A percentile compares a stretch with the other conserved stretches of the same genome.
Conservation (phyloP, 306 rosid genomes). For the Luffa acutangula region DNA sequence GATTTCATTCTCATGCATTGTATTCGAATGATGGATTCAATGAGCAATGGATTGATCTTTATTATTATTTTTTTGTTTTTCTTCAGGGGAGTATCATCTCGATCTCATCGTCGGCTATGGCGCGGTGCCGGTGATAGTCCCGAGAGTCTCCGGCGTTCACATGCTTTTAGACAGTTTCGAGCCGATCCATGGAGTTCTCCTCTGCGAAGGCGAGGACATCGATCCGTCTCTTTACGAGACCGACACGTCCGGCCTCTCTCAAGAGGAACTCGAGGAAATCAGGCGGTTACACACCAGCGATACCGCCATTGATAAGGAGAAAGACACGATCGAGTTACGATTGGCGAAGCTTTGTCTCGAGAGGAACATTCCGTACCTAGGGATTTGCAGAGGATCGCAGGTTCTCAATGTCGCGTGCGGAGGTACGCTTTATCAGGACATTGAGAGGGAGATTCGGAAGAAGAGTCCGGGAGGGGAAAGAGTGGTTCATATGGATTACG, state of each 20-base stretch:
- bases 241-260: constrained; percentile 40
- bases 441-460: constrained; percentile 50
- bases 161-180: constrained; percentile 74
- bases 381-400: constrained; percentile 88
- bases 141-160: constrained; percentile 75
- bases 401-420: constrained; percentile 87
- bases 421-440: constrained; percentile 67
- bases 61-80: background rate
- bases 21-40: background rate
- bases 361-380: constrained; percentile 84
- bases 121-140: constrained; percentile 79
- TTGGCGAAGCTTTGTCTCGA: constrained; percentile 83
- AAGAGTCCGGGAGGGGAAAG: constrained; percentile 22
- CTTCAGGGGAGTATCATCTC: constrained; percentile 80
- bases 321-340: constrained; percentile 71
- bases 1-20: background rate
- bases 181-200: constrained; percentile 94
- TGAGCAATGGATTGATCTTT: background rate
- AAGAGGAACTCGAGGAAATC: constrained; percentile 61
- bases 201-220: constrained; percentile 92
- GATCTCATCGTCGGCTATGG: constrained; percentile 82
- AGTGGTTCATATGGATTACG: constrained; percentile 63
- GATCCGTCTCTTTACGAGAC: constrained; percentile 73
- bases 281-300: constrained; percentile 67
- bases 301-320: constrained; percentile 70